Conservation (phyloP, 768 basidiomycete genomes). For the Auriculariales sp. region DNA sequence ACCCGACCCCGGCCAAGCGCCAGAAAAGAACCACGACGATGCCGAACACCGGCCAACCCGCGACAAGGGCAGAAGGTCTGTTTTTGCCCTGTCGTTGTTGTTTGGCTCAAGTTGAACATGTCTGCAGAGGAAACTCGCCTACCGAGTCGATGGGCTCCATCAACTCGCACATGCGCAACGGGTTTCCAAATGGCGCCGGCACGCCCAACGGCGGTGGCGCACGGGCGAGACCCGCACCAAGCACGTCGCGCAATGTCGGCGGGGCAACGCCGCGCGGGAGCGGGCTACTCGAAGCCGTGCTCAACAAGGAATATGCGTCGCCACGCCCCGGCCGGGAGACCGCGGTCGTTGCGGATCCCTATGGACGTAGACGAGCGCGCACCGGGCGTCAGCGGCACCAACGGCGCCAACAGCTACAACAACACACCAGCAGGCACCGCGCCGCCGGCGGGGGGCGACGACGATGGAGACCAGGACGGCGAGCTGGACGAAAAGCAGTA, state of each 20-base stretch:
- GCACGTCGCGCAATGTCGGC: neutral
- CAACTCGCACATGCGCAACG: neutral
- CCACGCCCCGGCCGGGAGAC: neutral
- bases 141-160: neutral
- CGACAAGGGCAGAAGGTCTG: neutral
- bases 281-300: neutral
- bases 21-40: neutral
- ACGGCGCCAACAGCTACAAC: neutral
- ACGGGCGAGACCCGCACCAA: neutral
- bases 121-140: neutral
- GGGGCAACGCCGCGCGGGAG: neutral
- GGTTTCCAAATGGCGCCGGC: too few relatives aligned
- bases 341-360: neutral
- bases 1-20: neutral
- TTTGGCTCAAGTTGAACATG: too few relatives aligned
- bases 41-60: neutral
- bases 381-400: neutral
- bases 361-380: neutral
- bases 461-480: slow-evolving; percentile 36
- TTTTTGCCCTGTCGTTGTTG: neutral
- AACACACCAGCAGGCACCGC: neutral
- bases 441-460: slow-evolving; percentile 14
- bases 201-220: neutral
- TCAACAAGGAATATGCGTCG: neutral
- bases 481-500: slow-evolving; percentile 47